phyloP scores from a whole-genome alignment of 352 stramenopile species.

The Phytophthora europaea region DNA sequence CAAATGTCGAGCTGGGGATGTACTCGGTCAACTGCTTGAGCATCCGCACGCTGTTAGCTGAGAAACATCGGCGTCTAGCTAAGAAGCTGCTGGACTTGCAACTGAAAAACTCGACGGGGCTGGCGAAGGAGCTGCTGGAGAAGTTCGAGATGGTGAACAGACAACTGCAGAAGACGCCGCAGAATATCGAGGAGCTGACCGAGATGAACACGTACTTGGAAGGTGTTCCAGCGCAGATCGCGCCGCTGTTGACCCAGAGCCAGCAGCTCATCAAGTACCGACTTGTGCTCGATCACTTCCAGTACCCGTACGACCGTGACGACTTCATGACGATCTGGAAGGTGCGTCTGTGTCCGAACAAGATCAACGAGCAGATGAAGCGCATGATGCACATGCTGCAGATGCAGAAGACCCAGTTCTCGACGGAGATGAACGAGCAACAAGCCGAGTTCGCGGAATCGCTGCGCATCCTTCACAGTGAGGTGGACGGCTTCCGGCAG shows the following conservation, averaged over 20 bases:
- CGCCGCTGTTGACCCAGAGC: slow-evolving; percentile 73
- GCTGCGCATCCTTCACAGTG: slow-evolving; percentile 85
- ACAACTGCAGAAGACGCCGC: slow-evolving; percentile 86
- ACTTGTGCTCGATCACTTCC: slow-evolving; percentile 80
- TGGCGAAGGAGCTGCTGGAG: slow-evolving; percentile 81
- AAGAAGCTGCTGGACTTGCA: slow-evolving; percentile 85
- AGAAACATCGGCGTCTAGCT: slow-evolving; percentile 79
- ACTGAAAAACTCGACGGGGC: slow-evolving; percentile 73
- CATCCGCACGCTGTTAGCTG: slow-evolving; percentile 74
- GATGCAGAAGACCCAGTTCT: slow-evolving; percentile 88
- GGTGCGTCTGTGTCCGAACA: slow-evolving; percentile 88
- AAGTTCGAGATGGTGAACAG: slow-evolving; percentile 89
- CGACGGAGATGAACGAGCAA: slow-evolving; percentile 93
- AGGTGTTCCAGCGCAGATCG: slow-evolving; percentile 67
- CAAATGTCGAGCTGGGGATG: slow-evolving; percentile 83
- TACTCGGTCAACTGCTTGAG: slow-evolving; percentile 84
- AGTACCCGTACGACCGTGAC: slow-evolving; percentile 88
- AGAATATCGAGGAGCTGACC: slow-evolving; percentile 94
- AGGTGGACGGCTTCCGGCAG: slow-evolving; percentile 89
- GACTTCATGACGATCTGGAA: slow-evolving; percentile 94
- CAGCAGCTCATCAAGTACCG: slow-evolving; percentile 87
- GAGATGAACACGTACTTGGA: slow-evolving; percentile 91
- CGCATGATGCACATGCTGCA: slow-evolving; percentile 83
- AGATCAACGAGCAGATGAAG: slow-evolving; percentile 90
- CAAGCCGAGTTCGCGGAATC: slow-evolving; percentile 92